Conservation (phyloP, 352 stramenopile species). For the Phytopythium montanum region DNA sequence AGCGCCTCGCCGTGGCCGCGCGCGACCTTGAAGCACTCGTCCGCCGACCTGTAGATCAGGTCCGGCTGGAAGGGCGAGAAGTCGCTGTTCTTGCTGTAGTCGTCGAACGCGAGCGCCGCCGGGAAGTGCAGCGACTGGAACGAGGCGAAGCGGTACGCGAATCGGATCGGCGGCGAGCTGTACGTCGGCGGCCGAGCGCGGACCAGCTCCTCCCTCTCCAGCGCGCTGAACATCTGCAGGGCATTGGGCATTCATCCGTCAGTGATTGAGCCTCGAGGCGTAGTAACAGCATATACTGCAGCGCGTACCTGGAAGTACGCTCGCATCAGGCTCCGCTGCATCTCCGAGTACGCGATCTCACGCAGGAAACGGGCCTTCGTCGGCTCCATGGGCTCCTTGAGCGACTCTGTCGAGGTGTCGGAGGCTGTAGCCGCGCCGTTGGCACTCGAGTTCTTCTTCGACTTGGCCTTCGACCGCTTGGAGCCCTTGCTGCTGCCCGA, state of each 20-base stretch:
- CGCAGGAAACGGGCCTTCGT: constrained; percentile 61
- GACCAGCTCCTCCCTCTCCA: constrained; percentile 73
- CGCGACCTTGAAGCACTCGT: constrained; percentile 82
- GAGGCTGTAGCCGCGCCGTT: neutral
- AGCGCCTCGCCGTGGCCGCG: constrained; percentile 50
- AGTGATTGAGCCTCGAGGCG: neutral
- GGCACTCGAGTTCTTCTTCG: constrained; percentile 29
- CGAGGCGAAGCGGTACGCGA: constrained; percentile 72
- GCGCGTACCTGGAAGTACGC: constrained; percentile 65
- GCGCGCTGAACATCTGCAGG: constrained; percentile 43
- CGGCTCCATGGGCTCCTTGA: constrained; percentile 23
- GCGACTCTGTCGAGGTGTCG: constrained; percentile 1
- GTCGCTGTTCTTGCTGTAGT: constrained; percentile 75
- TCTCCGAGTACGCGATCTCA: constrained; percentile 80
- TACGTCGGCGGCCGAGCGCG: constrained; percentile 42
- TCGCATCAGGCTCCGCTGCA: constrained; percentile 66
- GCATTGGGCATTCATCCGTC: neutral
- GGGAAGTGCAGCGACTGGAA: constrained; percentile 77
- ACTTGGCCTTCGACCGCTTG: constrained; percentile 35
- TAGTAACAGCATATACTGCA: neutral
- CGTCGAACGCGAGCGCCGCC: constrained; percentile 59
- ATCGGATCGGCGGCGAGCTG: constrained; percentile 62
- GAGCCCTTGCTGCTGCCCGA: constrained; percentile 22
- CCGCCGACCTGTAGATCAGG: constrained; percentile 79
- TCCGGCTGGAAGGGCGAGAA: constrained; percentile 69